Evolutionary conservation across 2,329 filamentous ascomycete genomes (phyloP).

Genomic region (Alternaria infectoria): DNA sequence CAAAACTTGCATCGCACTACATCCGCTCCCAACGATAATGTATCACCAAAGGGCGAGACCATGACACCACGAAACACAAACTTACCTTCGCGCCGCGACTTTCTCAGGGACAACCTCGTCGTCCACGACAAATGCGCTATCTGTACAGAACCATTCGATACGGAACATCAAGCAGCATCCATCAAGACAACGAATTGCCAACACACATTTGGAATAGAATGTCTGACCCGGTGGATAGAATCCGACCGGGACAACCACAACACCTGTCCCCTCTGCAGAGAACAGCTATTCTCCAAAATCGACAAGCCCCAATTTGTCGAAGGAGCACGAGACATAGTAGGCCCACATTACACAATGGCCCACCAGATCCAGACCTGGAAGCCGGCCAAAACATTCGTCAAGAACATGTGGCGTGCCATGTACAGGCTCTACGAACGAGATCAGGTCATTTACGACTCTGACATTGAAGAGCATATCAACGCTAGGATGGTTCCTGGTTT

Average conservation of each 20-base stretch:
- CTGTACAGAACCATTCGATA: neutral
- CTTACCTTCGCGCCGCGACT: neutral
- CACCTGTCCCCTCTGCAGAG: neutral
- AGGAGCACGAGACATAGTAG: neutral
- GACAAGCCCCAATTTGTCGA: neutral
- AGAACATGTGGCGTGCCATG: neutral
- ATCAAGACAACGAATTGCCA: neutral
- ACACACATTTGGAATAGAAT: neutral
- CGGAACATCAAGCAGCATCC: neutral
- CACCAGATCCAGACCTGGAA: neutral
- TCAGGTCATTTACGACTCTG: neutral
- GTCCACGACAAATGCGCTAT: neutral
- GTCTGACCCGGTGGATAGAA: neutral
- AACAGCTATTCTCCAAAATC: neutral
- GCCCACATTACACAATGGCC: neutral
- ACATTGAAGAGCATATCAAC: neutral
- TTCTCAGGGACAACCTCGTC: neutral
- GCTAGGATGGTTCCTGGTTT: too few species aligned
- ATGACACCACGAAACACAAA: neutral
- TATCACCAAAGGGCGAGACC: too few species aligned
- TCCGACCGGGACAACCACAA: neutral
- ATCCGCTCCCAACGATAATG: neutral
- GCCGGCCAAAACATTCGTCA: neutral
- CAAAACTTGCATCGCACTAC: neutral
- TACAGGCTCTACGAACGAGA: neutral